Conservation (phyloP, 2,329 filamentous ascomycete genomes). For the Alternaria gaisen region DNA sequence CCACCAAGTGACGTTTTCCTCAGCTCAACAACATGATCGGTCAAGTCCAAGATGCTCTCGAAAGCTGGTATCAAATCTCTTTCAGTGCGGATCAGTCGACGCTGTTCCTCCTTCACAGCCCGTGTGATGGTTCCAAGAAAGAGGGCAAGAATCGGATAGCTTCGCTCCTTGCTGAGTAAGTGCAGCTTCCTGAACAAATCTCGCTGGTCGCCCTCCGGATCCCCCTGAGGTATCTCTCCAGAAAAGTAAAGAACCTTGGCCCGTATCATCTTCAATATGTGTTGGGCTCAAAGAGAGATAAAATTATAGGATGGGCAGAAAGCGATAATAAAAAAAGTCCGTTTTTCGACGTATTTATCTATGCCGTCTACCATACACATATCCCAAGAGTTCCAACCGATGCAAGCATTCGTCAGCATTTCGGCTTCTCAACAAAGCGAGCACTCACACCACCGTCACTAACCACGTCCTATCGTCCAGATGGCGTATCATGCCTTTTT, state of each 20-base stretch:
- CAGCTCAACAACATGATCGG: not conserved
- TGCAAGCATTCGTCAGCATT: not conserved
- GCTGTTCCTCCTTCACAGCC: not conserved
- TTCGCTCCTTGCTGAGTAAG: not conserved
- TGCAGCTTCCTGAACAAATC: not conserved
- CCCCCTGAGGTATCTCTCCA: not conserved
- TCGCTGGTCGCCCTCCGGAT: not conserved
- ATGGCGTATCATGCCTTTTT: not conserved
- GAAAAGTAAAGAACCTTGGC: not conserved
- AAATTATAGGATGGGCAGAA: accelerated
- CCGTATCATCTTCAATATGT: not conserved
- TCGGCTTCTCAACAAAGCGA: not conserved
- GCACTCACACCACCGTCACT: not conserved
- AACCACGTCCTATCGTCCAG: not conserved
- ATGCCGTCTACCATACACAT: not conserved
- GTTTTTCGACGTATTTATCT: not conserved
- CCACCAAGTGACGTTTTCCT: not conserved
- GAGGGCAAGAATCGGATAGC: not conserved
- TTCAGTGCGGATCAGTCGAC: not conserved
- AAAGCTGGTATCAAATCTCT: not conserved
- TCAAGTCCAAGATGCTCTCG: not conserved
- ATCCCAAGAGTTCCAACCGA: not conserved
- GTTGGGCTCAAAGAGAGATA: not conserved
- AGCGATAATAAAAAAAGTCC: not conserved
- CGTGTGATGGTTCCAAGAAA: not conserved